Percentiles rank a stretch among this genome's conserved stretches.
These are phyloP conservation scores for Starmerella asiatica DNA, from an alignment of 805 yeast genomes.

Conservation along the genomic window DNA sequence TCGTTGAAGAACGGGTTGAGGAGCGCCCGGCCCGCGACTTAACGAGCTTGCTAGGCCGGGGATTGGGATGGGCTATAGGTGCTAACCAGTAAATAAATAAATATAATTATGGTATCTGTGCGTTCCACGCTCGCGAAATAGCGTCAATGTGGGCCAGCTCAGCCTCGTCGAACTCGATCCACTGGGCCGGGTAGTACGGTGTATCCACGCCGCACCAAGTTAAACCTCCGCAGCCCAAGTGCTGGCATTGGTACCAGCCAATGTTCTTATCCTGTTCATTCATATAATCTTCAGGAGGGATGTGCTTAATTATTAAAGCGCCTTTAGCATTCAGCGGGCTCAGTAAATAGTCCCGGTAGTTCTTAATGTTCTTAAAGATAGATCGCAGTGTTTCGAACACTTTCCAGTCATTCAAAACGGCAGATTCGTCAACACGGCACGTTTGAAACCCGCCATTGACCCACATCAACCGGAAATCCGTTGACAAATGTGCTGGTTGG, in stretches of 20 bases:
- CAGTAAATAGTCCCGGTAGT: background rate
- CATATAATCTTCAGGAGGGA: background rate
- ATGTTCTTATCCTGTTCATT: background rate
- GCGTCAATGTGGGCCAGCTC: background rate
- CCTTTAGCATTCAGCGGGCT: background rate
- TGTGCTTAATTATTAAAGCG: background rate
- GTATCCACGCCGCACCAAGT: constrained; percentile 5
- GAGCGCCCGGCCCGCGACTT: constrained; percentile 21
- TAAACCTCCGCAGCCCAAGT: constrained; percentile 4
- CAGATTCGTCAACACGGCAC: background rate
- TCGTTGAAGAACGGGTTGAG: background rate
- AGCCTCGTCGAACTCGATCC: background rate
- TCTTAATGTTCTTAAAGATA: background rate
- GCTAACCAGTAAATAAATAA: constrained; percentile 25
- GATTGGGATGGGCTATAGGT: constrained; percentile 53
- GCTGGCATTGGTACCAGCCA: background rate
- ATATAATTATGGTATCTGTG: too few species aligned
- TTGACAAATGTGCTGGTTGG: constrained; percentile 2
- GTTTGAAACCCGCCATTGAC: constrained; percentile 6
- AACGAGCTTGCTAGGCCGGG: constrained; percentile 39
- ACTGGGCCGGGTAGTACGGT: background rate
- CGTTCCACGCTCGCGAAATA: constrained; percentile 1
- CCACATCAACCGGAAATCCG: constrained; percentile 1
- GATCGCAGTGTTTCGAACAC: background rate
- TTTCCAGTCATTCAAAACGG: constrained; percentile 2